A percentile compares a stretch with the other conserved stretches of the same genome.
Evolutionary conservation across 176 grass and related monocot genomes (phyloP).

Genomic region (Carex littledalei): DNA sequence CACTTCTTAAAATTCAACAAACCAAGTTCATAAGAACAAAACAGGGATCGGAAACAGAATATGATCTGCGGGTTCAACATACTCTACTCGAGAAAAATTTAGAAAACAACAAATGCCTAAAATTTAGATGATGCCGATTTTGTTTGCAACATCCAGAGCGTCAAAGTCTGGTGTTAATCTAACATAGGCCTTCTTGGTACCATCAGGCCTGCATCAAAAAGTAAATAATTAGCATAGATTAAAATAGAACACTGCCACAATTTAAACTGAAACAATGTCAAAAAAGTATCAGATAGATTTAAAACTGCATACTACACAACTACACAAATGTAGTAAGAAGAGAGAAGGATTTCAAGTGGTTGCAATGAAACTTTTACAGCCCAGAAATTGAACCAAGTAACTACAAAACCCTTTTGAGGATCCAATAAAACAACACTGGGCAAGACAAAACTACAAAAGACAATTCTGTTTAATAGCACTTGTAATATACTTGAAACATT

Average conservation of each 20-base stretch:
- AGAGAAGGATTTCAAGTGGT: neutral
- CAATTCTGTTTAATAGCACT: neutral
- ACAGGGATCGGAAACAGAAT: constrained; percentile 5
- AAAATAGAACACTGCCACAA: neutral
- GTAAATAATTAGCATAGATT: neutral
- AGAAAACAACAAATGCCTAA: constrained; percentile 20
- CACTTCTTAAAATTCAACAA: neutral
- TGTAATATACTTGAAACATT: neutral
- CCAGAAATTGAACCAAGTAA: neutral
- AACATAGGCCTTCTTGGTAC: constrained; percentile 73
- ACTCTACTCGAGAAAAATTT: constrained; percentile 10
- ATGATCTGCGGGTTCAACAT: neutral
- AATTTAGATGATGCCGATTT: constrained; percentile 70
- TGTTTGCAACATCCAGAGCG: constrained; percentile 72
- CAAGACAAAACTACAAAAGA: neutral
- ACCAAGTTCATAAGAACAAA: constrained; percentile 14
- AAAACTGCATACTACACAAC: neutral
- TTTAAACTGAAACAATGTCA: neutral
- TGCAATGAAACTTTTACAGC: neutral
- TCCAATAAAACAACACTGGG: neutral
- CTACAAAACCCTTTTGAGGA: neutral
- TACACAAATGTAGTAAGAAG: neutral
- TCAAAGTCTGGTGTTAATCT: constrained; percentile 66
- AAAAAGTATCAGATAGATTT: neutral
- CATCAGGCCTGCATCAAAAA: constrained; percentile 47